Evolutionary conservation across 345 rosid species (phyloP).

Genomic region (Aquilaria sinensis): DNA sequence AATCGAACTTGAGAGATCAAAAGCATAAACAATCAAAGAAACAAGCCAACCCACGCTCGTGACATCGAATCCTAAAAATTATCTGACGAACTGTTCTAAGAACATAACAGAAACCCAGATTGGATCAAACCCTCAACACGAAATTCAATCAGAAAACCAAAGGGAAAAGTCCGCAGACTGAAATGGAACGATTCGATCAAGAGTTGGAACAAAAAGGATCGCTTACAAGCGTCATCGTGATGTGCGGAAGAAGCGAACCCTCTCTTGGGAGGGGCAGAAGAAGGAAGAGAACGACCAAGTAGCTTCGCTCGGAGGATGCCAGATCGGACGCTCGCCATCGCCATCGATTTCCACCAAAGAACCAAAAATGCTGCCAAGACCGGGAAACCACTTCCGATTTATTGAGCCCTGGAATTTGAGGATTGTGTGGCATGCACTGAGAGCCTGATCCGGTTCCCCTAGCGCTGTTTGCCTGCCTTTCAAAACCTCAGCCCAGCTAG

Average conservation of each 20-base stretch:
- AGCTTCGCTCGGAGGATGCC: constrained; percentile 52
- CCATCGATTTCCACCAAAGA: neutral
- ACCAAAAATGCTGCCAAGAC: neutral
- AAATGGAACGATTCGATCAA: neutral
- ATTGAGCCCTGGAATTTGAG: neutral
- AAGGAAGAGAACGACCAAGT: constrained; percentile 41
- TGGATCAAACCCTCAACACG: constrained; percentile 2
- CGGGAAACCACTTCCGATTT: neutral
- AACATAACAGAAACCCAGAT: neutral
- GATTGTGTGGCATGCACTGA: constrained; percentile 7
- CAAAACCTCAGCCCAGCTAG: no score
- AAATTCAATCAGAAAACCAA: constrained; percentile 10
- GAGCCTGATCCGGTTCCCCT: neutral
- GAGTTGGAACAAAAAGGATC: constrained; percentile 7
- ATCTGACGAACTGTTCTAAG: no score
- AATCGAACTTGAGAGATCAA: neutral
- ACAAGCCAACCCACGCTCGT: neutral
- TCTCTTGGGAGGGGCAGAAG: constrained; percentile 54
- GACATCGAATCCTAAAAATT: no score
- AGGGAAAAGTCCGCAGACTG: neutral
- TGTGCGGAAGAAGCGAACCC: constrained; percentile 63
- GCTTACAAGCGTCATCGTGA: constrained; percentile 72
- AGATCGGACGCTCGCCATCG: constrained; percentile 45
- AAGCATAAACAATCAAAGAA: neutral
- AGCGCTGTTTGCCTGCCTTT: no score